These are phyloP conservation scores for Tolypocladium ovalisporum DNA, from an alignment of 2,329 filamentous ascomycete species.

Conservation along the genomic window DNA sequence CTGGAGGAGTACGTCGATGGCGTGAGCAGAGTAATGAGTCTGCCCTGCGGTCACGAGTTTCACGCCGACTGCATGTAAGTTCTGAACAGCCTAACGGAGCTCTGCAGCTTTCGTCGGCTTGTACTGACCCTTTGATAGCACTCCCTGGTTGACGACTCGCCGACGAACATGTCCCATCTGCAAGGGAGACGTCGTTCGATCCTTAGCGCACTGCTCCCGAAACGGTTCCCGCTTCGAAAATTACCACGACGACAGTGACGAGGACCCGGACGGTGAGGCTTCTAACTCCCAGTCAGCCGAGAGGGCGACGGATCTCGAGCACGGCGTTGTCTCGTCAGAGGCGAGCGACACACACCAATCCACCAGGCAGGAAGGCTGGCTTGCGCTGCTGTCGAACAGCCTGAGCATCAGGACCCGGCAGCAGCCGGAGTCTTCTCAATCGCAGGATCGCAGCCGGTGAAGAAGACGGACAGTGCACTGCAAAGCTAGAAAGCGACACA, in stretches of 20 bases:
- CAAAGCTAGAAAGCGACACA: background rate
- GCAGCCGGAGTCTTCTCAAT: conserved; percentile 11
- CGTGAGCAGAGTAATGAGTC: conserved; percentile 87
- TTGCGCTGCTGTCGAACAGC: conserved; percentile 24
- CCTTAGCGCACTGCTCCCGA: conserved; percentile 43
- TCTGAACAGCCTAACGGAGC: background rate
- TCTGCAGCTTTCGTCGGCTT: background rate
- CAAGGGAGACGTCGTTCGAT: conserved; percentile 87
- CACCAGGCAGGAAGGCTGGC: conserved; percentile 23
- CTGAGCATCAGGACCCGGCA: conserved; percentile 7
- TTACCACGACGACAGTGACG: conserved; percentile 41
- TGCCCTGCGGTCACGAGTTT: conserved; percentile 96
- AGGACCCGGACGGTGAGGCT: conserved; percentile 27
- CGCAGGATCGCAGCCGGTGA: conserved; percentile 12
- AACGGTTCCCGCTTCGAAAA: conserved; percentile 42
- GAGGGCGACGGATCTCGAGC: conserved; percentile 30
- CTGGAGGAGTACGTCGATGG: conserved; percentile 94
- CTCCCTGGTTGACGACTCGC: conserved; percentile 90
- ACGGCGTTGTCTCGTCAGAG: conserved; percentile 20
- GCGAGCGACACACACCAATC: conserved; percentile 8
- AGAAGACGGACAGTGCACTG: background rate
- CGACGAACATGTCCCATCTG: conserved; percentile 97
- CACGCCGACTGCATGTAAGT: conserved; percentile 98
- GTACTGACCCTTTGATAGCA: conserved; percentile 41
- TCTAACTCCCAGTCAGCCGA: conserved; percentile 19